Evolutionary conservation across 768 basidiomycete genomes (phyloP), one percentile per base, ranked within the genome.

Genomic region (Agaricus sinodeliciosus): DNA sequence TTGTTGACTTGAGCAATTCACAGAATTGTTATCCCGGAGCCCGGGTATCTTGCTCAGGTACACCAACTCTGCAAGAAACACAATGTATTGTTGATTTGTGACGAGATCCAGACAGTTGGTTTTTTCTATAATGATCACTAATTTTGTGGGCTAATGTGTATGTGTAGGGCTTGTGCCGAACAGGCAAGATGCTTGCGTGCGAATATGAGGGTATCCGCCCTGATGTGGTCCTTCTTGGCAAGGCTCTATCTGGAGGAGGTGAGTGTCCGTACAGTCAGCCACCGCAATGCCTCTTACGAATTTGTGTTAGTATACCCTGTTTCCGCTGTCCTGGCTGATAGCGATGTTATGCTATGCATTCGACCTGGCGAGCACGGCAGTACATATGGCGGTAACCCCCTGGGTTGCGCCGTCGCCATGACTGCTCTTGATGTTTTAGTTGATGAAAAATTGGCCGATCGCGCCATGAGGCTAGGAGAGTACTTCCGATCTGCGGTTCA

Each of bases 161-260:
- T 31, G 19, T 46, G 37, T 62, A 91, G 83, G 95, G 95, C 39
- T 74, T 99, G 26, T 88, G 89, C 58, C 78, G 95, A 40, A 97
- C 95, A 0, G 95, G 95, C 36, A 94, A 89, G 76, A 82, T 97
- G 84, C 82, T 98, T 43, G 90, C 87, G 54, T 89, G 78, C 61
- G 86, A 97, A 61, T 87, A 93, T 63, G 94, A 95, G 58, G 74
- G 78, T 51, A 79, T 96, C 62, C 81, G 88, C 58, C 94, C 96
- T 25, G 96, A 99, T 64, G 79, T 99, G 48, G 75, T 98, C 26
- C 79, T 95, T 12, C 81, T 99, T 48, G 96, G 96, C 43, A 99
- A 99, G 70, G 96, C 96, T 0, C 80, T 99, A 6, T 95, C 94
- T 3, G 95, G 96, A 25, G 96, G 96, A 66, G 78, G 91, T 92